Base-by-base conservation (phyloP, 352 stramenopile genomes). In the Pythium oligandrum region DNA sequence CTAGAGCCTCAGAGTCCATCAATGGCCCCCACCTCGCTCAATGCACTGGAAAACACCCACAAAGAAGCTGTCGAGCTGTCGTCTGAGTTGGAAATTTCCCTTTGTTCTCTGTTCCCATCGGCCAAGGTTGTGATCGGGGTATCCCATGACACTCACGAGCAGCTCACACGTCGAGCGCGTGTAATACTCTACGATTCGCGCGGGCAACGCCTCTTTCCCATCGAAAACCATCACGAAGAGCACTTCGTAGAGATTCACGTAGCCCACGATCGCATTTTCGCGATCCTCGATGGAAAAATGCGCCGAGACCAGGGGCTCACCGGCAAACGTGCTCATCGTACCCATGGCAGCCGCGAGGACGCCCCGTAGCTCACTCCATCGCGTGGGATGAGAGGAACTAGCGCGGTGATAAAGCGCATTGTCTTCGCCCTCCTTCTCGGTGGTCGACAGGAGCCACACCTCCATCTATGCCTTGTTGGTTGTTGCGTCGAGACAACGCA, bases 361-460 rank as follows among this genome's bases (percentile, higher is more conserved):
- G 1, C 76, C 75, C 34, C 73, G 73, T 8, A 90, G 42, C 17
- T 74, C 68, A 35, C 73, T 56, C 66, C 66, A 88, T 36, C 47
- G 54, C 3, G 32, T 50, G 30, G 11, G 30, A 26, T 17, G 12
- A 2, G 36, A 17, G 10, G 39, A 33, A 12, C 34, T 10, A 35
- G 47, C n/a, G 32, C 37, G 44, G 47, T 80, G 74, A 46, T 86
- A 75, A 30, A 90, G 65, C 26, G 57, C 59, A 39, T 88, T 90
- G 64, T 86, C 77, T 57, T 90, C 73, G 32, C 76, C 79, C 58
- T 90, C 79, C 31, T 76, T 78, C 61, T 88, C 68, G 0, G 63
- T 75, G 57, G 77, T 87, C 50, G 86, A 75, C 17, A 90, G 63
- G 40, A 88, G 47, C 49, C 87, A 43, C 35, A 85, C 48, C 55